Conservation (phyloP, 23 red algal species). For the Cyanidiococcus yangmingshanensis region DNA sequence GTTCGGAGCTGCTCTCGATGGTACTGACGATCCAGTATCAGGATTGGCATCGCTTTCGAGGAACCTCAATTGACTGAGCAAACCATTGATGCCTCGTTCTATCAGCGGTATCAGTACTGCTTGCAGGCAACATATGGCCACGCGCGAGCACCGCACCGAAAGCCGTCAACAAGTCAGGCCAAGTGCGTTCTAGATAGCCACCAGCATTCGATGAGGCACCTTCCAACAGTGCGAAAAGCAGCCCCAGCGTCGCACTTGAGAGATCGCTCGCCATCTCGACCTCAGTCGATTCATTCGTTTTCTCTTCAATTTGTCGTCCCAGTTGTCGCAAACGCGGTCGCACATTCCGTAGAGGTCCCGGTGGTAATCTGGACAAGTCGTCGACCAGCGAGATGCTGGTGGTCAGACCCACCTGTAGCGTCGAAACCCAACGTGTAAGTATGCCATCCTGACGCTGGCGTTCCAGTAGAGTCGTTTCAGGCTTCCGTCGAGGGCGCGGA, state of each 20-base stretch:
- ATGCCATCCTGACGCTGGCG: background rate
- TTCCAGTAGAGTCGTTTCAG: background rate
- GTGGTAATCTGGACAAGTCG: background rate
- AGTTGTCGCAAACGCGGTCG: background rate
- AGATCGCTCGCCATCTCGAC: background rate
- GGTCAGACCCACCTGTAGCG: background rate
- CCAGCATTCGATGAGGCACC: background rate
- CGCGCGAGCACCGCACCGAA: background rate
- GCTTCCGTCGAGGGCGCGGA: background rate
- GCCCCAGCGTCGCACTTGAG: background rate
- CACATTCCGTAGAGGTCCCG: background rate
- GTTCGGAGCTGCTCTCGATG: too few relatives aligned
- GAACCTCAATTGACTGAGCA: background rate
- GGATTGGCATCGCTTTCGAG: too few relatives aligned
- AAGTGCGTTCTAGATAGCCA: background rate
- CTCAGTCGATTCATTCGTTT: background rate
- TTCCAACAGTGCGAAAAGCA: background rate
- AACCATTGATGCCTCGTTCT: background rate
- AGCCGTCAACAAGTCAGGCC: background rate
- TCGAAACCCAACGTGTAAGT: background rate
- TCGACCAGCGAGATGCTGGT: background rate
- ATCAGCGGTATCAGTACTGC: background rate
- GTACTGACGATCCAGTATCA: too few relatives aligned
- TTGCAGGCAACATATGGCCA: background rate
- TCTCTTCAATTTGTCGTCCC: background rate